Conservation (phyloP, 2,329 filamentous ascomycete species). For the Lachnellula arida region DNA sequence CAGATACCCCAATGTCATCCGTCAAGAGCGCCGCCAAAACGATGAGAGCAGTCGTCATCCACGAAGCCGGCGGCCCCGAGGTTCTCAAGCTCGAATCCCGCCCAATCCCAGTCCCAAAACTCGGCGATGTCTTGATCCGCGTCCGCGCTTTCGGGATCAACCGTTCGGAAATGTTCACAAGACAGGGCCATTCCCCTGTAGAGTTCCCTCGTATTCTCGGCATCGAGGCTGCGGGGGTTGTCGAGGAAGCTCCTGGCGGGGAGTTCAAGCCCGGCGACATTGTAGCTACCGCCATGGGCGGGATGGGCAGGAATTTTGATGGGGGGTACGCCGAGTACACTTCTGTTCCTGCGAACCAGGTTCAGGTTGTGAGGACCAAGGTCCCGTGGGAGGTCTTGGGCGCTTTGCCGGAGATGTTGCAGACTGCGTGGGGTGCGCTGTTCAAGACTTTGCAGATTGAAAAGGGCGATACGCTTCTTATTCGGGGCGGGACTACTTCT, state of each 20-base stretch:
- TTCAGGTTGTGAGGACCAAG: conserved; percentile 9
- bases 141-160: conserved; percentile 39
- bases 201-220: conserved; percentile 18
- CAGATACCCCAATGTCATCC: neutral
- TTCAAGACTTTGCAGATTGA: conserved; percentile 20
- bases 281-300: conserved; percentile 24
- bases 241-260: conserved; percentile 14
- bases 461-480: conserved; percentile 12
- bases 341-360: conserved; percentile 11
- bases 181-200: conserved; percentile 11
- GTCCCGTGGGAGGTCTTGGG: conserved; percentile 22
- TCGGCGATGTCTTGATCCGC: conserved; percentile 36
- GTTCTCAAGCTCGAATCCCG: conserved; percentile 28
- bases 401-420: conserved; percentile 21
- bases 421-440: conserved; percentile 21
- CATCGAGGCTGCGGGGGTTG: conserved; percentile 22
- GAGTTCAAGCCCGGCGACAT: conserved; percentile 14
- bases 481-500: conserved; percentile 4
- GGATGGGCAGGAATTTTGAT: conserved; percentile 17
- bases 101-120: conserved; percentile 36
- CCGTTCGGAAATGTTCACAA: conserved; percentile 20
- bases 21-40: neutral
- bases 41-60: conserved; percentile 8
- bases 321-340: conserved; percentile 26
- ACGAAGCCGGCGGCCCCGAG: conserved; percentile 9